Conservation (phyloP, 306 rosid species). For the Arachis hypogaea region DNA sequence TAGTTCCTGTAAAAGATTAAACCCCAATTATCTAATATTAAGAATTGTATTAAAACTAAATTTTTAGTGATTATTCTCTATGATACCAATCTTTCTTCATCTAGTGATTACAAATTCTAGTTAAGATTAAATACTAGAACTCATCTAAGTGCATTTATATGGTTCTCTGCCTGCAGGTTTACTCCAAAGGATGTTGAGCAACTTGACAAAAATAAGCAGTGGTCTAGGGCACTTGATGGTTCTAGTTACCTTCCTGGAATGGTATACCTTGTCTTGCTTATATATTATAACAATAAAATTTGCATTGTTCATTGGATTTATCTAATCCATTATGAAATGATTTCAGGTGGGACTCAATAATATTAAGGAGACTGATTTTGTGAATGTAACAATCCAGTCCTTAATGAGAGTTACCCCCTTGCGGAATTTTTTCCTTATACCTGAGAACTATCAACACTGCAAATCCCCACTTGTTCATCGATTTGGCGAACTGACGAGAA, state of each 20-base stretch:
- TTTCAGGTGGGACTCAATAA: conserved; percentile 91
- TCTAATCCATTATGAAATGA: conserved; percentile 28
- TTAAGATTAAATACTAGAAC: conserved; percentile 23
- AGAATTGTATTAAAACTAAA: conserved; percentile 12
- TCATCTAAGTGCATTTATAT: conserved; percentile 14
- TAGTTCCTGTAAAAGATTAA: not conserved
- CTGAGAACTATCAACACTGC: conserved; percentile 80
- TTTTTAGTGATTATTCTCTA: not conserved
- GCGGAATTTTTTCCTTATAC: conserved; percentile 92
- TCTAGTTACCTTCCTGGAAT: conserved; percentile 99
- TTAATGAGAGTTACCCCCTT: conserved; percentile 95
- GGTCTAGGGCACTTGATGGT: conserved; percentile 99
- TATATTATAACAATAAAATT: not conserved
- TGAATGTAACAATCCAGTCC: conserved; percentile 93
- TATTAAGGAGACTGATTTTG: conserved; percentile 96
- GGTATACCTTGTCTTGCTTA: conserved; percentile 53
- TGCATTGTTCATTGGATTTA: conserved; percentile 30
- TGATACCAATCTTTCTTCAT: conserved; percentile 6
- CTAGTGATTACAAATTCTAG: conserved; percentile 4
- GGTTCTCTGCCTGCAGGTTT: conserved; percentile 58
- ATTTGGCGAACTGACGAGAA: conserved; percentile 95
- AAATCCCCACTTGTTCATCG: conserved; percentile 93
- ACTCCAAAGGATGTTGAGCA: conserved; percentile 75
- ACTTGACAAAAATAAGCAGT: conserved; percentile 88
- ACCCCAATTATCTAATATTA: not conserved